phyloP scores from a whole-genome alignment of 2,329 filamentous ascomycete genomes.

The Coniochaeta ligniaria region DNA sequence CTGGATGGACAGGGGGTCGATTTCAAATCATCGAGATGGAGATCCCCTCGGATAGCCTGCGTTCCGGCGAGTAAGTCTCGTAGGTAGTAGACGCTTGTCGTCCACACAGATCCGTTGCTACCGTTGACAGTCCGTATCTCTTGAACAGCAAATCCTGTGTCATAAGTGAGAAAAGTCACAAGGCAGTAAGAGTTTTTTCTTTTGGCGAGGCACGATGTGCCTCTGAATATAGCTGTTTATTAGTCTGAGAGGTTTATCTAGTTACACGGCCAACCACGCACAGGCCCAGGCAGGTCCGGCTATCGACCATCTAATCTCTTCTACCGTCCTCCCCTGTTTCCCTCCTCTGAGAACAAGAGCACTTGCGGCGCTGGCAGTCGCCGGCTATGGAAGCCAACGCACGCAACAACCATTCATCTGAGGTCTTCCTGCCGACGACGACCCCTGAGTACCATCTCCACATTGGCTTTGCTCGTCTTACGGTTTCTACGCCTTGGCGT shows the following conservation, averaged over 20 bases:
- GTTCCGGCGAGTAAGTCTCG: background rate
- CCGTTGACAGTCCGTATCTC: background rate
- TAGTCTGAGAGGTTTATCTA: background rate
- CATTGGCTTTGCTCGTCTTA: background rate
- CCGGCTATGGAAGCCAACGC: background rate
- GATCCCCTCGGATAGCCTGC: background rate
- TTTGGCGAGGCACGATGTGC: background rate
- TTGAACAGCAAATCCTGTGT: background rate
- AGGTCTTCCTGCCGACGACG: background rate
- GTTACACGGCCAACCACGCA: background rate
- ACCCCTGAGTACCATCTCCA: background rate
- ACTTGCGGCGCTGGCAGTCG: background rate
- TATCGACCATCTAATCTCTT: background rate
- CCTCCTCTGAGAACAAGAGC: background rate
- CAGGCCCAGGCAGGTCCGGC: background rate
- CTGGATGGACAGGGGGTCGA: background rate
- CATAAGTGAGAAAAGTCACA: background rate
- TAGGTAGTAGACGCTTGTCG: background rate
- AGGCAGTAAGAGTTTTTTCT: background rate
- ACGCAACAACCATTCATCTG: background rate
- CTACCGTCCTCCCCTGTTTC: background rate
- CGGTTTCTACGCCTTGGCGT: background rate
- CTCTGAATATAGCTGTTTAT: background rate
- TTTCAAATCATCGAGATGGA: background rate
- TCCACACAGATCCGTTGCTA: background rate